phyloP scores from a whole-genome alignment of 441 rosid species.

The Syzygium malaccense region DNA sequence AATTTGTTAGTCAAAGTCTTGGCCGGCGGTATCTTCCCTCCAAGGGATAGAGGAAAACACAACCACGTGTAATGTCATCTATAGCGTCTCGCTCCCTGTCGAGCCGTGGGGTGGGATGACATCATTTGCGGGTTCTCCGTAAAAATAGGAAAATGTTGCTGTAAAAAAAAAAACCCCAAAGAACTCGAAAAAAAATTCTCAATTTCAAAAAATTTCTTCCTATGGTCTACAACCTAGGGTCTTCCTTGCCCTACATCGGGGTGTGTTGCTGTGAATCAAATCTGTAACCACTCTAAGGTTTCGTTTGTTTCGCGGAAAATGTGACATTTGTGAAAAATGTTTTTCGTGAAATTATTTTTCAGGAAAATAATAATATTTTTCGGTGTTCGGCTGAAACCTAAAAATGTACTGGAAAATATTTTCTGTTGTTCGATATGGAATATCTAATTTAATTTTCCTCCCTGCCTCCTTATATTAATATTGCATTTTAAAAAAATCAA shows the following conservation, averaged over 20 bases:
- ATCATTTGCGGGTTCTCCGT: neutral
- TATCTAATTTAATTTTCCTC: too few species aligned
- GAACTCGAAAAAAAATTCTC: neutral
- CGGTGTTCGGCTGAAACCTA: neutral
- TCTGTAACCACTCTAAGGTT: neutral
- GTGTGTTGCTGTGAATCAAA: neutral
- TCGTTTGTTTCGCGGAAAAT: neutral
- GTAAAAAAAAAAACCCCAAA: neutral
- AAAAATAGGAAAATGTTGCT: neutral
- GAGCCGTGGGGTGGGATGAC: neutral
- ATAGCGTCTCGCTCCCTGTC: neutral
- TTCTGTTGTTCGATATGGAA: too few species aligned
- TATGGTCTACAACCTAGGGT: neutral
- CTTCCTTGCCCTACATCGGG: neutral
- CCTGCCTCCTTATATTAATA: too few species aligned
- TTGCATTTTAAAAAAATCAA: too few species aligned
- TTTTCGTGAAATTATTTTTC: neutral
- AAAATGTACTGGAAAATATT: too few species aligned
- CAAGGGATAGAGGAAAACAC: neutral
- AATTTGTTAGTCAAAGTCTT: neutral
- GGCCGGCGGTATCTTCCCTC: neutral
- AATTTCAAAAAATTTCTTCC: neutral
- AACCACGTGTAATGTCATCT: neutral
- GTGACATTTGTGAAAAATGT: too few species aligned
- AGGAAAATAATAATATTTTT: too few species aligned